Conservation (phyloP, 2,329 filamentous ascomycete species). For the Thelonectria blattea region DNA sequence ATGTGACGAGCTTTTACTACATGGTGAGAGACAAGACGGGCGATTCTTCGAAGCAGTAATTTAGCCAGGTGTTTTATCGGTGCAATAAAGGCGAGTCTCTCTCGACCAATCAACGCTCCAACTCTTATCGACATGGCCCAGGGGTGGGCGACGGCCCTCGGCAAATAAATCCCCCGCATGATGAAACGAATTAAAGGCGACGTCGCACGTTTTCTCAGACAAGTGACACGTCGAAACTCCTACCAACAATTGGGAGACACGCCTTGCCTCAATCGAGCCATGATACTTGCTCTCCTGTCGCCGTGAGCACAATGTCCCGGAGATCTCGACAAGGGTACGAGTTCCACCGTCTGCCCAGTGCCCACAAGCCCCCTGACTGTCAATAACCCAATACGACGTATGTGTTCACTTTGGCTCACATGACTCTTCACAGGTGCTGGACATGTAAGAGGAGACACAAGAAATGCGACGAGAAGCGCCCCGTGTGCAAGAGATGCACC, state of each 20-base stretch:
- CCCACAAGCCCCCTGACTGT: too few species aligned
- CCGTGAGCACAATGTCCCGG: not conserved
- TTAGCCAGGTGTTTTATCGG: not conserved
- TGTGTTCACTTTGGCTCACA: not conserved
- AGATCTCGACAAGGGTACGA: slow-evolving; percentile 5
- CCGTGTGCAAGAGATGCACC: slow-evolving; percentile 18
- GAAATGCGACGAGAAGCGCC: slow-evolving; percentile 24
- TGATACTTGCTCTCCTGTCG: not conserved
- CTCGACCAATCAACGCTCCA: not conserved
- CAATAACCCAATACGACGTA: too few species aligned
- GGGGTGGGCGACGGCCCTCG: not conserved
- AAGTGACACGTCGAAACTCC: too few species aligned
- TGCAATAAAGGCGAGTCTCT: not conserved
- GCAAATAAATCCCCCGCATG: not conserved
- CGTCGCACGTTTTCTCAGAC: too few species aligned
- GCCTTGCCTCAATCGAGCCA: not conserved
- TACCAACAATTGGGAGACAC: not conserved
- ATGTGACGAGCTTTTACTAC: slow-evolving; percentile 1
- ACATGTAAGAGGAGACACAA: slow-evolving; percentile 25
- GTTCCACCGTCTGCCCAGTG: not conserved
- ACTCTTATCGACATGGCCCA: not conserved
- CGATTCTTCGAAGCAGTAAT: not conserved
- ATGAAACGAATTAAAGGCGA: not conserved
- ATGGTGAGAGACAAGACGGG: slow-evolving; percentile 10
- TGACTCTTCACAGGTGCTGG: slow-evolving; percentile 17